These are phyloP conservation scores for Rasamsonia emersonii DNA, from an alignment of 2,329 filamentous ascomycete species.

Conservation along the genomic window DNA sequence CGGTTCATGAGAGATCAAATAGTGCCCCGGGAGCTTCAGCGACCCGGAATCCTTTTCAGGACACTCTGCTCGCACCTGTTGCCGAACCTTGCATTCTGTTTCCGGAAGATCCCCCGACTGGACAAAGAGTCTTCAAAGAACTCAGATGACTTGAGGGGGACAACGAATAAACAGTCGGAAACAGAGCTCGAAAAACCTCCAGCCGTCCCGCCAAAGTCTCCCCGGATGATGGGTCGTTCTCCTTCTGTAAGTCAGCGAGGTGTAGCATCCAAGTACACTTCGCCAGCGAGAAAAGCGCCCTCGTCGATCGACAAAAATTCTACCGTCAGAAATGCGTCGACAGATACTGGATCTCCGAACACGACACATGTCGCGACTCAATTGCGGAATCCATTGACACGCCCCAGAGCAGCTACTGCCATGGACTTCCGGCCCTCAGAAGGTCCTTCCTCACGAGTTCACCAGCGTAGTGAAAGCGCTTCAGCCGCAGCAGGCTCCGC, in stretches of 20 bases:
- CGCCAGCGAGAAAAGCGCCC: constrained; percentile 4
- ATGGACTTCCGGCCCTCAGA: constrained; percentile 5
- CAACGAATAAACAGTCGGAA: not conserved
- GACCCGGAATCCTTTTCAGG: constrained; percentile 7
- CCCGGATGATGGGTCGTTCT: constrained; percentile 11
- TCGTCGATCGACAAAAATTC: constrained; percentile 1
- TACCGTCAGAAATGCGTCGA: constrained; percentile 2
- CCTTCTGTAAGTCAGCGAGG: constrained; percentile 7
- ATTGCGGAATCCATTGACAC: not conserved
- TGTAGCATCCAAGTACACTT: constrained; percentile 5
- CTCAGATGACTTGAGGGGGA: not conserved
- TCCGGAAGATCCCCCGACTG: not conserved
- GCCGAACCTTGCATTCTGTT: constrained; percentile 9
- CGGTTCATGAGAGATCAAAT: constrained; percentile 17
- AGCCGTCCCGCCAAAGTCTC: constrained; percentile 21
- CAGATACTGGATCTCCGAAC: constrained; percentile 2
- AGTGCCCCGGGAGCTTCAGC: constrained; percentile 15
- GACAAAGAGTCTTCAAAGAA: not conserved
- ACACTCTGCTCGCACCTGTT: constrained; percentile 7
- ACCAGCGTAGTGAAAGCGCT: constrained; percentile 9
- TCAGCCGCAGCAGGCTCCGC: not conserved
- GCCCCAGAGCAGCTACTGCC: constrained; percentile 3
- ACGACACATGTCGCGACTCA: constrained; percentile 4
- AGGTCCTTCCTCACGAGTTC: constrained; percentile 1
- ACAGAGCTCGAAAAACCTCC: constrained; percentile 10